A percentile compares a stretch with the other conserved stretches of the same genome.
Conservation (phyloP, 192 early-diverging fungal genomes). For the Umbelopsis sp. region DNA sequence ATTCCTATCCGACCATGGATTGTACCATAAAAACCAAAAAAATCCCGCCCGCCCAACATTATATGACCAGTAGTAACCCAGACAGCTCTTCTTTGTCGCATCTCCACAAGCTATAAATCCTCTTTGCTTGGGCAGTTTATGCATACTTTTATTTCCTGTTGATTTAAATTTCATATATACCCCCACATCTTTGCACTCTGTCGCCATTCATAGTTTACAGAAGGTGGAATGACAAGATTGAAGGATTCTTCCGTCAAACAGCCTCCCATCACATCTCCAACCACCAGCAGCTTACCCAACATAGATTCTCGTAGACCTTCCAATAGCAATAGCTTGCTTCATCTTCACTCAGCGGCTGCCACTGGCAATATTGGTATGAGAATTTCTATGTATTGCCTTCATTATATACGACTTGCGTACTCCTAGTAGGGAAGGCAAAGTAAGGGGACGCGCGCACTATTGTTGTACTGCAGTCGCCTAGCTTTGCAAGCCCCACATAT, state of each 20-base stretch:
- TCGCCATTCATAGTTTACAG: not conserved
- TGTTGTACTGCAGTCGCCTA: not conserved
- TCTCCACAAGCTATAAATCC: too few species aligned
- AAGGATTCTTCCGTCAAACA: constrained; percentile 3
- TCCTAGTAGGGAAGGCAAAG: too few species aligned
- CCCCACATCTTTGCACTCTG: not conserved
- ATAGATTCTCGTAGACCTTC: not conserved
- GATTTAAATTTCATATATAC: not conserved
- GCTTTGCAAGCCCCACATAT: not conserved
- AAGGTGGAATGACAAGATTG: constrained; percentile 2
- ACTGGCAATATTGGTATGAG: constrained; percentile 54
- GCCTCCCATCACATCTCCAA: not conserved
- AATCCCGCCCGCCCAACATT: too few species aligned
- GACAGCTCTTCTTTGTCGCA: not conserved
- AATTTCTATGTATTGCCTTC: not conserved
- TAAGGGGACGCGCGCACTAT: not conserved
- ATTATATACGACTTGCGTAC: not conserved
- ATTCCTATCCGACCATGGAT: too few species aligned
- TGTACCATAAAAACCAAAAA: too few species aligned
- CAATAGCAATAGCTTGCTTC: constrained; percentile 27
- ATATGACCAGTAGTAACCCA: not conserved
- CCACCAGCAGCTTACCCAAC: not conserved
- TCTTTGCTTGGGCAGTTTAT: not conserved
- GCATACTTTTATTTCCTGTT: not conserved
- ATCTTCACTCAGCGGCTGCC: constrained; percentile 53